Evolutionary conservation across 1,284 basidiomycete genomes (phyloP), one percentile per base, ranked within the genome.

Genomic region (Blastosporella zonata): DNA sequence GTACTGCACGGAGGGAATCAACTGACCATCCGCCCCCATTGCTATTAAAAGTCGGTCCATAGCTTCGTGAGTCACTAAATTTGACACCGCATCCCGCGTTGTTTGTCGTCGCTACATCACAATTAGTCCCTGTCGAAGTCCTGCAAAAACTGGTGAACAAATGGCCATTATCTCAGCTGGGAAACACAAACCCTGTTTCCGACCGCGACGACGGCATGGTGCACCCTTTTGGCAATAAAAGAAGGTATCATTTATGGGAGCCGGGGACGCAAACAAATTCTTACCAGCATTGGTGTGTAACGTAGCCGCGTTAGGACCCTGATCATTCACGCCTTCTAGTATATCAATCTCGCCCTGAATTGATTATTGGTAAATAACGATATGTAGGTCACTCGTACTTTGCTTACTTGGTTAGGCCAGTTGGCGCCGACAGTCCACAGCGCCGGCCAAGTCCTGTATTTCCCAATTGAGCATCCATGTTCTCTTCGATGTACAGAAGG

Each of bases 21-120:
- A 58, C 63, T 38, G 52, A 78, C 76, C 78, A 85, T 56, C 83
- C 83, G 28, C 85, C 86, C 12, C 82, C 80, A 25, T 71, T 72
- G 12, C 57, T 55, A 60, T 88, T 86, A 67, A 87, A 85, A 2
- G 59, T 53, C 0, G 80, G 75, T 0, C 85, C 85, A 56, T 78
- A 87, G 56, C 76, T 82, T 40, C 69, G 67, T 0, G 59, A 42
- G 40, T 70, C 72, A 42, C 55, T 61, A 33, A 77, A 57, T 20
- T 67, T 60, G 18, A 88, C 84, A n/a, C 81, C 80, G 56, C 87
- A 90, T 0, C 84, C 84, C 0, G 70, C 64, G 57, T 89, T 89
- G 53, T 67, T 67, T 27, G 75, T 80, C 6, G 69, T 69, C 20
- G 73, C 70, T 3, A 73, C 71, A 51, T 83, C 72, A 59, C 88